Evolutionary conservation across 164 flowering plant genomes (phyloP).

Genomic region (grape (Vitis vinifera)): ASM3070453v1 NC_081813.1:7358501-7359000

Average conservation of each 20-base stretch:
- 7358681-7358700: conserved; percentile 68
- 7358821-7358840: conserved; percentile 75
- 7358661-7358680: conserved; percentile 78
- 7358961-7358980: conserved; percentile 86
- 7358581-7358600: conserved; percentile 63
- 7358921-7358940: conserved; percentile 91
- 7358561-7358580: conserved; percentile 66
- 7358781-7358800: conserved; percentile 68
- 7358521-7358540: conserved; percentile 86
- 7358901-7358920: conserved; percentile 81
- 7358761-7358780: conserved; percentile 77
- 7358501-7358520: conserved; percentile 76
- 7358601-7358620: conserved; percentile 43
- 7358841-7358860: conserved; percentile 74
- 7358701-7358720: conserved; percentile 78
- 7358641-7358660: conserved; percentile 67
- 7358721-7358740: conserved; percentile 60
- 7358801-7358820: conserved; percentile 74
- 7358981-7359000: conserved; percentile 64
- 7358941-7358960: conserved; percentile 57
- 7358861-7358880: conserved; percentile 81
- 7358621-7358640: conserved; percentile 66
- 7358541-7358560: conserved; percentile 78
- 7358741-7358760: conserved; percentile 87
- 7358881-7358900: conserved; percentile 95